A percentile compares a stretch with the other conserved stretches of the same genome.
These are phyloP conservation scores for Pyrenochaeta sp. DNA, from an alignment of 2,329 filamentous ascomycete species.

Conservation along the genomic window DNA sequence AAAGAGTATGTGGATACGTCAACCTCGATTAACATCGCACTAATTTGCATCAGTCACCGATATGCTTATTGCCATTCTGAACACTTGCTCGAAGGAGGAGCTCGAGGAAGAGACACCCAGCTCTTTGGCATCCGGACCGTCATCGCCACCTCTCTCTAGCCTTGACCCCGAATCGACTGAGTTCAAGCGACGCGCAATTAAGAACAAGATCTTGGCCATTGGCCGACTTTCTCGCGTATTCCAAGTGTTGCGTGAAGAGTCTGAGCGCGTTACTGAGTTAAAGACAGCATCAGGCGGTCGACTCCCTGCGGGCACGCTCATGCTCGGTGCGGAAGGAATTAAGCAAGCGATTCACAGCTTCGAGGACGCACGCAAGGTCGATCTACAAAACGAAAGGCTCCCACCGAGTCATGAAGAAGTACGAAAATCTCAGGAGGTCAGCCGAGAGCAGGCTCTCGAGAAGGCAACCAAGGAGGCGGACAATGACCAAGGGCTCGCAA, in stretches of 20 bases:
- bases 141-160: slow-evolving; percentile 72
- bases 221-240: slow-evolving; percentile 96
- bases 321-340: slow-evolving; percentile 97
- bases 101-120: slow-evolving; percentile 87
- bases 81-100: slow-evolving; percentile 98
- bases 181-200: slow-evolving; percentile 94
- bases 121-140: slow-evolving; percentile 73
- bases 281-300: slow-evolving; percentile 95
- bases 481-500: slow-evolving; percentile 86
- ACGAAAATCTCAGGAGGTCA: slow-evolving; percentile 80
- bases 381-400: slow-evolving; percentile 93
- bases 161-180: slow-evolving; percentile 87
- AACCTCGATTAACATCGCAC: neutral
- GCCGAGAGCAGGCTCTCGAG: slow-evolving; percentile 82
- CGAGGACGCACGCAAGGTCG: slow-evolving; percentile 95
- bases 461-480: slow-evolving; percentile 88
- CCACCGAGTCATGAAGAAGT: slow-evolving; percentile 95
- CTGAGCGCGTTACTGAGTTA: slow-evolving; percentile 93
- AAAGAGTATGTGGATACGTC: slow-evolving; percentile 64
- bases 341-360: slow-evolving; percentile 98
- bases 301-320: slow-evolving; percentile 92
- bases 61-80: slow-evolving; percentile 98
- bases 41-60: slow-evolving; percentile 72
- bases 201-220: slow-evolving; percentile 99
- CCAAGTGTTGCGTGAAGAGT: slow-evolving; percentile 97